Base-by-base conservation (phyloP, 2,329 filamentous ascomycete genomes). In the Trichophyton benhamiae region DNA sequence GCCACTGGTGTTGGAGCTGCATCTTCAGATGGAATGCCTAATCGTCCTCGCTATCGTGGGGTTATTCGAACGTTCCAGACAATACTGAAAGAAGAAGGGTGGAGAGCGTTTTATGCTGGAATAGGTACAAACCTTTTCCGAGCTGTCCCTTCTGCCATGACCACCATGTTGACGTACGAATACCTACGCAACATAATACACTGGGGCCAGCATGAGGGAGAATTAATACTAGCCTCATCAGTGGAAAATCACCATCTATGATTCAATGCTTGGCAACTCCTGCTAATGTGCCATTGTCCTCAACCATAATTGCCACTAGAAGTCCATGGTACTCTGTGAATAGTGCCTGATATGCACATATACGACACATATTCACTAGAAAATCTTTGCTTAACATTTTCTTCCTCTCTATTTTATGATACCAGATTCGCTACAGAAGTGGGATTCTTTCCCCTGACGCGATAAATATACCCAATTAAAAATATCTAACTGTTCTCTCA, bases 121-220 rank as follows among this genome's bases (percentile, higher is more conserved):
- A 90, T 99, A 80, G 94, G 94, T 42, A 96, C 92, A 57, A 99
- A 99, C 76, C 89, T 99, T 84, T 90, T 97, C 80, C 84, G 94
- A 61, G 94, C 94, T 6, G 87, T 99, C 11, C 94, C 94, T 36
- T 91, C 94, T 22, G 92, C 94, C 20, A 95, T 95, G 69, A 96
- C 95, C 27, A 99, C 94, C 2, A 95, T 99, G 87, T 80, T 97
- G 71, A 97, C 92, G 11, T 99, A 96, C 71, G 94, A 99, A 76
- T 94, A 87, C 66, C 72, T 87, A 62, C 80, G 80, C 66, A 80
- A 81, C 63, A 71, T 76, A 15, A 77, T 84, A 60, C 77, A 78
- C 58, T 76, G 74, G 60, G 66, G 83, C 61, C 82, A 84, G 68
- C 75, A 78, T 62, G 80, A 83, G 68, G 82, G 80, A 11, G 63